phyloP scores from a whole-genome alignment of 164 flowering plant genomes.

The Tetrastigma voinierianum region DNA sequence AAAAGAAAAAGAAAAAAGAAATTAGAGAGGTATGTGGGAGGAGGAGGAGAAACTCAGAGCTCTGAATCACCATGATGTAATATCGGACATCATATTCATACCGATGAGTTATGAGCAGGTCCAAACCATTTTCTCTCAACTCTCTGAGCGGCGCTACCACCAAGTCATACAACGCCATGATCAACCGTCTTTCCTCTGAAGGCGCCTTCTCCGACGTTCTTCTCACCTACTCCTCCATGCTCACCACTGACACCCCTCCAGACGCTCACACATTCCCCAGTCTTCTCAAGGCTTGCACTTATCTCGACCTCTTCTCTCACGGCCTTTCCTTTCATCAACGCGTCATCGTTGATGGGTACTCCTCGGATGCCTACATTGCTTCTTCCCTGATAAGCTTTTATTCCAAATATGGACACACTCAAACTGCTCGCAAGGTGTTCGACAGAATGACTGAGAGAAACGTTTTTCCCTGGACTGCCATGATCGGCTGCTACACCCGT shows the following conservation, averaged over 20 bases:
- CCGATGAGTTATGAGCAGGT: slow-evolving; percentile 34
- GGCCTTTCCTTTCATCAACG: slow-evolving; percentile 64
- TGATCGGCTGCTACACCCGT: slow-evolving; percentile 65
- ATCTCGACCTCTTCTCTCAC: slow-evolving; percentile 33
- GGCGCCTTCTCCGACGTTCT: slow-evolving; percentile 46
- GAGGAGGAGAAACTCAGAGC: too few relatives aligned
- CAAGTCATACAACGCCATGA: slow-evolving; percentile 42
- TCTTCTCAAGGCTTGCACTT: slow-evolving; percentile 70
- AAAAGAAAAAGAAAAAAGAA: too few relatives aligned
- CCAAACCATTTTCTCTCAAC: slow-evolving; percentile 15
- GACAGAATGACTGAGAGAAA: slow-evolving; percentile 61
- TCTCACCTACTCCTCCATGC: slow-evolving; percentile 48
- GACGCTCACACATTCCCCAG: slow-evolving; percentile 63
- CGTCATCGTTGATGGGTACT: slow-evolving; percentile 44
- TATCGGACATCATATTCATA: background rate
- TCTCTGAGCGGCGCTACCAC: slow-evolving; percentile 26
- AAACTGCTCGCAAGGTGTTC: slow-evolving; percentile 52
- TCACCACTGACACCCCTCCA: slow-evolving; percentile 28
- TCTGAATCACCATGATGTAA: too few relatives aligned
- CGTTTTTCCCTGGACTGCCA: slow-evolving; percentile 76
- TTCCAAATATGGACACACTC: slow-evolving; percentile 32
- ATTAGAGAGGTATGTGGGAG: too few relatives aligned
- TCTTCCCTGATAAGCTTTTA: slow-evolving; percentile 63
- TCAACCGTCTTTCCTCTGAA: slow-evolving; percentile 43
- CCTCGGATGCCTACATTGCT: slow-evolving; percentile 50